Conservation (phyloP, 441 rosid species). For the Arabidopsis hybrid region DNA sequence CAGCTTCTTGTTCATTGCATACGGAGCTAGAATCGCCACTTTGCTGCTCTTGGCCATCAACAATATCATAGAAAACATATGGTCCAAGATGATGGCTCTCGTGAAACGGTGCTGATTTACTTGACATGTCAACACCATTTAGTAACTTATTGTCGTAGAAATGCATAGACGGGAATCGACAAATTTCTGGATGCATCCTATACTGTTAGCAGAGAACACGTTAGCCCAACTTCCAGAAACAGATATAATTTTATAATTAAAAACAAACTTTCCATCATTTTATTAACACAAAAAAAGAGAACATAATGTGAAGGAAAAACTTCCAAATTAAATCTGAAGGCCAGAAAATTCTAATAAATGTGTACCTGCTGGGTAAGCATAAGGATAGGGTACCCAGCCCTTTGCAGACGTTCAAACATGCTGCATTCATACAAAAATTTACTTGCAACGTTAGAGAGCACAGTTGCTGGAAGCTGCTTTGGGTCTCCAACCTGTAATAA, state of each 20-base stretch:
- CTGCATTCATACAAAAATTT: conserved; percentile 90
- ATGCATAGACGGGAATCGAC: conserved; percentile 86
- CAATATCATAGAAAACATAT: conserved; percentile 78
- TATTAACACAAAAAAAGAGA: background rate
- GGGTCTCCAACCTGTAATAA: conserved; percentile 94
- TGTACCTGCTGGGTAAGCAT: conserved; percentile 97
- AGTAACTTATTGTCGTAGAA: conserved; percentile 88
- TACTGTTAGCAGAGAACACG: conserved; percentile 64
- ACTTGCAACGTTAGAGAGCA: conserved; percentile 96
- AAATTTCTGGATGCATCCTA: conserved; percentile 99
- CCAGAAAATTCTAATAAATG: conserved; percentile 10
- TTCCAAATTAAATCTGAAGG: conserved; percentile 1
- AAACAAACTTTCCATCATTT: conserved; percentile 1
- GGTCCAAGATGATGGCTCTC: conserved; percentile 76
- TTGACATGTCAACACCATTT: conserved; percentile 76
- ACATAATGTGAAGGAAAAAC: conserved; percentile 4
- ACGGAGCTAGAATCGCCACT: conserved; percentile 77
- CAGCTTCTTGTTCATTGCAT: conserved; percentile 90
- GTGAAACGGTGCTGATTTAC: conserved; percentile 82
- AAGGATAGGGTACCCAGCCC: conserved; percentile 92
- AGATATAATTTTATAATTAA: background rate
- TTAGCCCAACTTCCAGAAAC: conserved; percentile 36
- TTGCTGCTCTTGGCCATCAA: conserved; percentile 87
- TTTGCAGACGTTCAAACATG: conserved; percentile 99
- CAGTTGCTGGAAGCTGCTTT: conserved; percentile 99